Percentiles rank a stretch among this genome's conserved stretches.
These are phyloP conservation scores for Apophysomyces trapeziformis DNA, from an alignment of 371 early-diverging fungal genomes.

Conservation along the genomic window DNA sequence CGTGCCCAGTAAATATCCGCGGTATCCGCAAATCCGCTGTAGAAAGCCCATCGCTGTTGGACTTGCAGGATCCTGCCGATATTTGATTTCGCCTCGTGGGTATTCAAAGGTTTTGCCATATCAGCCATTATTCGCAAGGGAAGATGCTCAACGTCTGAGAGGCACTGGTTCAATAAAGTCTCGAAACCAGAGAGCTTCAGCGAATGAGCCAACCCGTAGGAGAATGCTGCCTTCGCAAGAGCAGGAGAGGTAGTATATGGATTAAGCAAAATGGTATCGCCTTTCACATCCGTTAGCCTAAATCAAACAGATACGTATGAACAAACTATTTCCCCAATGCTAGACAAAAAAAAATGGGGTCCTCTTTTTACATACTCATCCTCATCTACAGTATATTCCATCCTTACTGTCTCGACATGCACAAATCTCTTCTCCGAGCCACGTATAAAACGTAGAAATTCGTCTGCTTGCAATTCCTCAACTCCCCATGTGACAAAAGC, in stretches of 20 bases:
- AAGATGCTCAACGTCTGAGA: conserved; percentile 7
- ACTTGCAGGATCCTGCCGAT: conserved; percentile 15
- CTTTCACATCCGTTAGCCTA: conserved; percentile 37
- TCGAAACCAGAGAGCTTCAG: conserved; percentile 32
- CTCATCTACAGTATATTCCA: conserved; percentile 34
- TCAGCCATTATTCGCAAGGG: conserved; percentile 14
- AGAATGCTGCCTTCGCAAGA: conserved; percentile 35
- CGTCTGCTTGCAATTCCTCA: conserved; percentile 8
- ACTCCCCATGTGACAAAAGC: conserved; percentile 34
- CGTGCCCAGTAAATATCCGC: conserved; percentile 35
- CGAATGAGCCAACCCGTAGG: conserved; percentile 36
- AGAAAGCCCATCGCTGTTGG: conserved; percentile 19
- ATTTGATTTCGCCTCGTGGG: conserved; percentile 11
- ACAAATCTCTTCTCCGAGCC: neutral
- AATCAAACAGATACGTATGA: neutral
- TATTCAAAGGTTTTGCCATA: neutral
- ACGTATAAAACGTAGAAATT: conserved; percentile 17
- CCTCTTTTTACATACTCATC: conserved; percentile 33
- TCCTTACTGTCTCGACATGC: conserved; percentile 10
- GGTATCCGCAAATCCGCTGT: conserved; percentile 31
- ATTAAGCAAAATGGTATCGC: conserved; percentile 32
- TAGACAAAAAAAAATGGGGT: neutral
- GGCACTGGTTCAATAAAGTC: neutral
- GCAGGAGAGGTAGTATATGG: conserved; percentile 28
- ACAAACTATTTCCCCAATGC: neutral